Conservation (phyloP, 371 early-diverging fungal genomes). For the Choanephora cucurbitarum region DNA sequence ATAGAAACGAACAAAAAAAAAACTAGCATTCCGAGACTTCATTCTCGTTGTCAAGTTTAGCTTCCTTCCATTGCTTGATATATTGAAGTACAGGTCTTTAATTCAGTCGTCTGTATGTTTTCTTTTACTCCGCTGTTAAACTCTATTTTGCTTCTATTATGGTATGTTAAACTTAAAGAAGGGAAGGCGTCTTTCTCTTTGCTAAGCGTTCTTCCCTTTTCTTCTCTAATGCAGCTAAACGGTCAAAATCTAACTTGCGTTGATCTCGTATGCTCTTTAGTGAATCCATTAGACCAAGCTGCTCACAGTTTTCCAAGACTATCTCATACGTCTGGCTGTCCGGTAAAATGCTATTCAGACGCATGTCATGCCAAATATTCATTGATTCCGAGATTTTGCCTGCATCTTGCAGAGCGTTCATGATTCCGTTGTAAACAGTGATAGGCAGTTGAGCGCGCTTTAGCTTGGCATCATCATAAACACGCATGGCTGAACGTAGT, state of each 20-base stretch:
- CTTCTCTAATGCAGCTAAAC: conserved; percentile 19
- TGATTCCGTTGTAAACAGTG: conserved; percentile 34
- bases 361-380: conserved; percentile 54
- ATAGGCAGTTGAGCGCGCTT: conserved; percentile 18
- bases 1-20: too few species aligned
- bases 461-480: conserved; percentile 39
- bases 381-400: conserved; percentile 39
- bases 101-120: too few species aligned
- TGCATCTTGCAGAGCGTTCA: conserved; percentile 24
- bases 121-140: too few species aligned
- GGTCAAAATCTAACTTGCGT: conserved; percentile 30
- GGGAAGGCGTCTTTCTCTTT: neutral
- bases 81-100: too few species aligned
- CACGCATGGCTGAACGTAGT: conserved; percentile 33
- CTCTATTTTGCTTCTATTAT: too few species aligned
- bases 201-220: conserved; percentile 1
- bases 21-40: too few species aligned
- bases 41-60: too few species aligned
- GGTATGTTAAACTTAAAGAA: too few species aligned
- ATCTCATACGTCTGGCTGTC: conserved; percentile 37
- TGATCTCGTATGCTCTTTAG: conserved; percentile 34
- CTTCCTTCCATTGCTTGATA: too few species aligned
- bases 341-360: conserved; percentile 23
- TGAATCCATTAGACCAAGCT: conserved; percentile 34
- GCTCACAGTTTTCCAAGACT: conserved; percentile 43